These are phyloP conservation scores for Trichoderma lentiforme DNA, from an alignment of 2,329 filamentous ascomycete species.

Conservation along the genomic window DNA sequence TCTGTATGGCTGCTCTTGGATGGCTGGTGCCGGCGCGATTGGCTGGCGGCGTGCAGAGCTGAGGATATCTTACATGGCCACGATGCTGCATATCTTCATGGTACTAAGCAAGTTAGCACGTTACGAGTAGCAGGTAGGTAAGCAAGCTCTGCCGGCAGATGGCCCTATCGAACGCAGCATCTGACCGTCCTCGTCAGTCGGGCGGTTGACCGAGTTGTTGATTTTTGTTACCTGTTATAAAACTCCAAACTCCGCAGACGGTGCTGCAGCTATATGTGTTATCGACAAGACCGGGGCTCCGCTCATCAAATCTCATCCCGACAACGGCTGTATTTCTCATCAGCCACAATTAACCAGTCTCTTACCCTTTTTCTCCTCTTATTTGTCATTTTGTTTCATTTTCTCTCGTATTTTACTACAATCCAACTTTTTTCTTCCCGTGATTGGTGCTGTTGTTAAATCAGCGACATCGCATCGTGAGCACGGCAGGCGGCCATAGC, in stretches of 20 bases:
- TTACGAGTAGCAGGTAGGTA: neutral
- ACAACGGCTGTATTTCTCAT: neutral
- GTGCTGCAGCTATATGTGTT: neutral
- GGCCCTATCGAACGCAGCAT: neutral
- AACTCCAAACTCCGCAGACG: neutral
- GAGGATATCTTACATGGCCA: neutral
- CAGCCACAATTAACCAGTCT: neutral
- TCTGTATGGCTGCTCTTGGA: neutral
- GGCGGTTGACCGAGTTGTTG: neutral
- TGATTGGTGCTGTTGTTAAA: neutral
- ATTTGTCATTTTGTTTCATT: neutral
- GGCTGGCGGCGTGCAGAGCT: neutral
- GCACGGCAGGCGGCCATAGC: neutral
- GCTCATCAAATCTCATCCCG: neutral
- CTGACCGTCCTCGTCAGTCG: neutral
- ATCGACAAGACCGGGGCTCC: neutral
- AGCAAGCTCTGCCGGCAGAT: conserved; percentile 10
- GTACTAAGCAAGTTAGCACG: neutral
- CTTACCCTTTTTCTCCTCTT: neutral
- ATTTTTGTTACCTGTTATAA: neutral
- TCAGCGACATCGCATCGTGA: neutral
- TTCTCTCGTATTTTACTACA: neutral
- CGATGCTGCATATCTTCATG: neutral
- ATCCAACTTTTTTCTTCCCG: neutral
- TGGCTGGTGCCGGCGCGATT: neutral